These are phyloP conservation scores for Trichosporon coremiiforme DNA, from an alignment of 1,284 basidiomycete species.

Conservation along the genomic window DNA sequence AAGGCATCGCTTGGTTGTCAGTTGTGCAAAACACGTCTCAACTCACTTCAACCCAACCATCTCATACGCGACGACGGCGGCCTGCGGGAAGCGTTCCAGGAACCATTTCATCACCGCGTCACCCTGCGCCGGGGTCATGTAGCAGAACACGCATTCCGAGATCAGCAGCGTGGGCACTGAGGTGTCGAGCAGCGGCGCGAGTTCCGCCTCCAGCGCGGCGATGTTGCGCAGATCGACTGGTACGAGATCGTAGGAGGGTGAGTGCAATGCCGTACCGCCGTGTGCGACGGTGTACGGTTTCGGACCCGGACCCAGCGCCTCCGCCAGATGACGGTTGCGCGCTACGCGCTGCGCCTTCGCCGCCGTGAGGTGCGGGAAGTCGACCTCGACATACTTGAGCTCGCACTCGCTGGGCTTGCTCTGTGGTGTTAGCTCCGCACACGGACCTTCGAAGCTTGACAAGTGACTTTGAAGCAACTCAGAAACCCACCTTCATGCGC, in stretches of 20 bases:
- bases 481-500: conserved; percentile 72
- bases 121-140: conserved; percentile 69
- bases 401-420: conserved; percentile 13
- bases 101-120: conserved; percentile 74
- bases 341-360: conserved; percentile 81
- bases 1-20: conserved; percentile 65
- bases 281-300: conserved; percentile 50
- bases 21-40: not conserved
- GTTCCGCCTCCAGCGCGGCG: conserved; percentile 21
- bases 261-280: conserved; percentile 70
- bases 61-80: conserved; percentile 70
- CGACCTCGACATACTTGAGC: conserved; percentile 76
- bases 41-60: conserved; percentile 74
- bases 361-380: conserved; percentile 80
- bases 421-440: not conserved
- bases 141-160: conserved; percentile 90
- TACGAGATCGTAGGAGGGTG: conserved; percentile 71
- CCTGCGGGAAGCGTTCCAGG: conserved; percentile 60
- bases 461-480: too few relatives aligned
- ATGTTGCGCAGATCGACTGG: conserved; percentile 70
- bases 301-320: conserved; percentile 20
- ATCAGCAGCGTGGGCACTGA: conserved; percentile 74
- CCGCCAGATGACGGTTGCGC: conserved; percentile 66
- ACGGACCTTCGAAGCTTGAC: not conserved
- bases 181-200: conserved; percentile 63